These are phyloP conservation scores for Solanum appendiculatum DNA, from an alignment of 257 asterid genomes.

Conservation along the genomic window DNA sequence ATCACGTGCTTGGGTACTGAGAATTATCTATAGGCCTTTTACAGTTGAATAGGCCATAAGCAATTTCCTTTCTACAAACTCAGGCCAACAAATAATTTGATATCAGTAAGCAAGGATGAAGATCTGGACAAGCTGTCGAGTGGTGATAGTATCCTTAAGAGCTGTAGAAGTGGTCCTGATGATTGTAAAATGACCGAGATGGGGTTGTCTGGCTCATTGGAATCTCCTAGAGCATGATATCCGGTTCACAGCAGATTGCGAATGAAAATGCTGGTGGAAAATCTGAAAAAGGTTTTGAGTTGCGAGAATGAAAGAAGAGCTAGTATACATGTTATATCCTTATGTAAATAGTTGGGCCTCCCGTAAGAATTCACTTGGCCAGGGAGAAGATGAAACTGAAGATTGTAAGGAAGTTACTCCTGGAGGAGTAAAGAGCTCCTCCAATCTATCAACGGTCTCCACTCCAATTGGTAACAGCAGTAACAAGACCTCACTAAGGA, in stretches of 20 bases:
- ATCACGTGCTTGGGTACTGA: conserved; percentile 31
- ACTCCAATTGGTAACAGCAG: conserved; percentile 2
- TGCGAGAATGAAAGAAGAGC: conserved; percentile 72
- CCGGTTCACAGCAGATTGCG: not conserved
- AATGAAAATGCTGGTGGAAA: not conserved
- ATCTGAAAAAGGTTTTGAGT: conserved; percentile 24
- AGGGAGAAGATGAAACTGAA: conserved; percentile 21
- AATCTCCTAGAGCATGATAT: too few species aligned
- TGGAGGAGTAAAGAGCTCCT: not conserved
- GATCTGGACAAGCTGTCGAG: conserved; percentile 1
- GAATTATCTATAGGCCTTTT: conserved; percentile 48
- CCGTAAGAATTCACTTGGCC: conserved; percentile 2
- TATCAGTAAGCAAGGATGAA: too few species aligned
- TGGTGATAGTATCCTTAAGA: not conserved
- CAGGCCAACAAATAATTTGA: conserved; percentile 13
- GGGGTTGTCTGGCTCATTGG: too few species aligned
- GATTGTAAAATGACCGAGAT: conserved; percentile 5
- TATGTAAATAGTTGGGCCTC: conserved; percentile 26
- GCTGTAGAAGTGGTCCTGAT: not conserved
- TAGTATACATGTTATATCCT: conserved; percentile 66
- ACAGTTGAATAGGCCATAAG: conserved; percentile 53
- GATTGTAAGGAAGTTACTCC: conserved; percentile 8
- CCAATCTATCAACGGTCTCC: conserved; percentile 1
- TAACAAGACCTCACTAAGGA: conserved; percentile 9
- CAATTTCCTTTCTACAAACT: conserved; percentile 53